phyloP scores from a whole-genome alignment of 1,284 basidiomycete species.

The Heterobasidion occidentale region DNA sequence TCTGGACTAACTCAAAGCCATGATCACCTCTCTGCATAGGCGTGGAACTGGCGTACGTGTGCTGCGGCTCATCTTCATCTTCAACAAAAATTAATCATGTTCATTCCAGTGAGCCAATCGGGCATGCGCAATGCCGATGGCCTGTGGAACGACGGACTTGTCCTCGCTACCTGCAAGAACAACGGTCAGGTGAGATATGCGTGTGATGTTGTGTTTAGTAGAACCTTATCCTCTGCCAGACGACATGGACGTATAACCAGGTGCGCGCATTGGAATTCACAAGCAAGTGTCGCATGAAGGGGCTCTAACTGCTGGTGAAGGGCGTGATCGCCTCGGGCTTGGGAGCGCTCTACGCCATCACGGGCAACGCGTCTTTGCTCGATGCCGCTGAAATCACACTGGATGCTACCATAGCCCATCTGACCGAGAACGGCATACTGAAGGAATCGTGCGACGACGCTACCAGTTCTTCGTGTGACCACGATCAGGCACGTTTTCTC shows the following conservation, averaged over 20 bases:
- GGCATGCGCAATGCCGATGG: constrained; percentile 41
- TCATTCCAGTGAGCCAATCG: constrained; percentile 30
- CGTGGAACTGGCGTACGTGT: constrained; percentile 39
- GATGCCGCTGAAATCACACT: constrained; percentile 43
- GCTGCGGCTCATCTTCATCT: not conserved
- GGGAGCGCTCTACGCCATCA: constrained; percentile 32
- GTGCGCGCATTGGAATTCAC: constrained; percentile 15
- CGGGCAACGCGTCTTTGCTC: constrained; percentile 29
- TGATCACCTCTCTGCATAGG: constrained; percentile 15
- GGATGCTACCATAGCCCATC: constrained; percentile 35
- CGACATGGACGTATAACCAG: constrained; percentile 51
- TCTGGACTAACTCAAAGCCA: not conserved
- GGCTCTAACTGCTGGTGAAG: constrained; percentile 14
- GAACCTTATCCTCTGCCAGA: constrained; percentile 20
- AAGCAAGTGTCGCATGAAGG: not conserved
- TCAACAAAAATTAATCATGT: not conserved
- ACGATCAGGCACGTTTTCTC: constrained; percentile 33
- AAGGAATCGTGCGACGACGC: constrained; percentile 46
- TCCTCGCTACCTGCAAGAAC: constrained; percentile 31
- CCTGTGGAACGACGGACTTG: constrained; percentile 44
- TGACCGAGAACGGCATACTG: constrained; percentile 33
- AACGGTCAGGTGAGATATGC: constrained; percentile 31
- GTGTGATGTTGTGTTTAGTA: not conserved
- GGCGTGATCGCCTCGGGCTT: constrained; percentile 47
- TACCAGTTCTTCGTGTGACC: constrained; percentile 30